Evolutionary conservation across 2,329 filamentous ascomycete species (phyloP).

Genomic region (Trichoderma pleuroti): DNA sequence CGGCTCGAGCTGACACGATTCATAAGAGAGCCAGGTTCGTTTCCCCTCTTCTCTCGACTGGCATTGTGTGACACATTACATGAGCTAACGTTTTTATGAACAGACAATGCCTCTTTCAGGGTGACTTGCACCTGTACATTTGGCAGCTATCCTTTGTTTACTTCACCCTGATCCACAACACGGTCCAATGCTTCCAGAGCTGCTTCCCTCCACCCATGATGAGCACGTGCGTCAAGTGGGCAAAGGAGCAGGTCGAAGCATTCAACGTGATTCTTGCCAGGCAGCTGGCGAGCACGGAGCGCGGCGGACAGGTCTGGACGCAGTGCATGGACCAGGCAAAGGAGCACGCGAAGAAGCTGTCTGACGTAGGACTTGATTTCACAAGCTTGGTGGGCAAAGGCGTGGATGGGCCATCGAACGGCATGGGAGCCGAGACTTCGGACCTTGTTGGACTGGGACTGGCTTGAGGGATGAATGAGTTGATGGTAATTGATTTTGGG

Average conservation of each 20-base stretch:
- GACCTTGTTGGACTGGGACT: constrained; percentile 31
- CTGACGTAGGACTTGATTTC: constrained; percentile 88
- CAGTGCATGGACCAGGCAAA: constrained; percentile 79
- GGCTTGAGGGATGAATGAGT: constrained; percentile 15
- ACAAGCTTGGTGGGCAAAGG: constrained; percentile 70
- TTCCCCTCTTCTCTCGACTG: background rate
- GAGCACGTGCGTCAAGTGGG: constrained; percentile 96
- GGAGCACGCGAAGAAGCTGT: constrained; percentile 74
- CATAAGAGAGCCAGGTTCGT: constrained; percentile 74
- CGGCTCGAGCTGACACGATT: constrained; percentile 73
- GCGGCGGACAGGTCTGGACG: constrained; percentile 70
- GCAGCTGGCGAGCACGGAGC: constrained; percentile 83
- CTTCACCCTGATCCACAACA: constrained; percentile 92
- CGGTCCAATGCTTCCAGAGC: constrained; percentile 79
- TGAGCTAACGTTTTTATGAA: background rate
- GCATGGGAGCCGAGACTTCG: constrained; percentile 19
- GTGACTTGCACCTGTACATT: constrained; percentile 87
- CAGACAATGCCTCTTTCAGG: constrained; percentile 92
- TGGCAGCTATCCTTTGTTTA: constrained; percentile 95
- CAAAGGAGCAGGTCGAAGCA: constrained; percentile 87
- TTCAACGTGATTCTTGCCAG: constrained; percentile 81
- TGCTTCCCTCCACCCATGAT: constrained; percentile 86
- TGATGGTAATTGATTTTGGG: background rate
- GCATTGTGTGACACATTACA: background rate
- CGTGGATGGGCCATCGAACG: constrained; percentile 30